phyloP scores from a whole-genome alignment of 2,329 filamentous ascomycete genomes.

The Daldinia eschscholtzii region DNA sequence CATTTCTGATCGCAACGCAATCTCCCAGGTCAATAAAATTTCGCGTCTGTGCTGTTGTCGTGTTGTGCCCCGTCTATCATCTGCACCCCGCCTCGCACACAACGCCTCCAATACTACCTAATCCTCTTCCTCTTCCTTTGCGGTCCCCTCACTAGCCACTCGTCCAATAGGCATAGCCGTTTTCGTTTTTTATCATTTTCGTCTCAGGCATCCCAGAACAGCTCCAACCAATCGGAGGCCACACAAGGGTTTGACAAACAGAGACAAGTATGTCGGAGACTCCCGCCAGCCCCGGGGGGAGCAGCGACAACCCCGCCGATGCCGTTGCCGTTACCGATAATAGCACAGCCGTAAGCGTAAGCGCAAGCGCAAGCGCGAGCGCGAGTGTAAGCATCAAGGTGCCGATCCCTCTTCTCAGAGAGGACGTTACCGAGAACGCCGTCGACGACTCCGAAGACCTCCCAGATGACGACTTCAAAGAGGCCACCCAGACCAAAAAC shows the following conservation, averaged over 20 bases:
- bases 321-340: neutral
- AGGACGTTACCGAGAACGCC: constrained; percentile 45
- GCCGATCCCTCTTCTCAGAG: neutral
- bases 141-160: neutral
- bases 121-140: constrained; percentile 3
- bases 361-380: neutral
- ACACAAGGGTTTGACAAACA: neutral
- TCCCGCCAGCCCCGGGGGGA: constrained; percentile 1
- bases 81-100: constrained; percentile 29
- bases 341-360: neutral
- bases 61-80: constrained; percentile 8
- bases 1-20: constrained; percentile 11
- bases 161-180: constrained; percentile 5
- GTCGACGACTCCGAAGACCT: constrained; percentile 58
- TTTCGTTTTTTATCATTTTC: constrained; percentile 9
- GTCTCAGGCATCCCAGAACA: constrained; percentile 4
- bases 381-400: neutral
- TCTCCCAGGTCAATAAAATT: constrained; percentile 1
- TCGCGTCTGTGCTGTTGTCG: too few species aligned
- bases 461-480: constrained; percentile 54
- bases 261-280: constrained; percentile 18
- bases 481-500: constrained; percentile 57
- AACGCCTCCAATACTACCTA: constrained; percentile 30
- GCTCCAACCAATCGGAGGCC: constrained; percentile 22
- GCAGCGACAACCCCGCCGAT: neutral